Base-by-base conservation (phyloP, 1,284 basidiomycete genomes). In the Malassezia obtusa region DNA sequence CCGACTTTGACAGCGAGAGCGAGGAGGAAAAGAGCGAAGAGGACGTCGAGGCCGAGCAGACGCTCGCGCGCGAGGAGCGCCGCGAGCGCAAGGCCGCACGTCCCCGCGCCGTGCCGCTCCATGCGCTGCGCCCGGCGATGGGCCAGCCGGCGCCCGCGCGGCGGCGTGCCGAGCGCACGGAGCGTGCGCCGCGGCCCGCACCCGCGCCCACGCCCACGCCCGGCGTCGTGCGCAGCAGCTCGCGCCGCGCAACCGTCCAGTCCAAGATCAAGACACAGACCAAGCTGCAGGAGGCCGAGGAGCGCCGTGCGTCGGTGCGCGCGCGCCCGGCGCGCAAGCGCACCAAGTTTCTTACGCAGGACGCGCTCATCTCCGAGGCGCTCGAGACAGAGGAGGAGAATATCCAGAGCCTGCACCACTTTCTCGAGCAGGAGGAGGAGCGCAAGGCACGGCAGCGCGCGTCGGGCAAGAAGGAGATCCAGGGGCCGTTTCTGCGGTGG, bases 321-420 rank as follows among this genome's bases (percentile, higher is more conserved):
- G 28, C 52, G 30, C 43, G 30, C 46, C 52, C 55, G 10, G 37
- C 32, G 25, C 62, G 55, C 45, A 61, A 61, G 45, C 62, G 61
- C 22, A 49, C 46, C 17, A 60, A 53, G 35, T n/a, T 4, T 77
- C 77, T 81, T 32, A 86, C 86, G 0, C 88, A 90, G 65, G 84
- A 81, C 21, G 84, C 88, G 61, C 79, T 89, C 4, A 85, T 90
- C 48, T 81, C 82, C 1, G 82, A 82, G 14, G 87, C 87, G 0
- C 79, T 89, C 10, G 86, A 88, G 65, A 85, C 83, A 45, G 87
- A 89, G 68, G 86, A 89, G 74, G 82, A 83, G 4, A 90, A 90
- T 64, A 81, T 84, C 21, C 78, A 79, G n/a, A 83, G 86, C 45
- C 83, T 89, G 61, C 78, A 81, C 33, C 80, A 86, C 59, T 89